Evolutionary conservation across 148 eudicot genomes (phyloP).

Genomic region (Dianthus caryophyllus): DNA sequence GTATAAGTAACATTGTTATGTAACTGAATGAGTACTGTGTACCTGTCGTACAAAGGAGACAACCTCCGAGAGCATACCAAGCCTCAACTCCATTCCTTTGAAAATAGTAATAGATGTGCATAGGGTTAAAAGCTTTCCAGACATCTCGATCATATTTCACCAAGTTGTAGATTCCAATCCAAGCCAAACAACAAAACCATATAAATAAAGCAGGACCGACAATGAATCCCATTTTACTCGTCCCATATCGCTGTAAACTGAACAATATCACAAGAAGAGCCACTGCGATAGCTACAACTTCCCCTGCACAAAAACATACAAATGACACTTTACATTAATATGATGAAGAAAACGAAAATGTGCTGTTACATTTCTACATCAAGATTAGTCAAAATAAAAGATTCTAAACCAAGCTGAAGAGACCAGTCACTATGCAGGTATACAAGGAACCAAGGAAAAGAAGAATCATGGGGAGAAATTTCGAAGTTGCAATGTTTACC

Average conservation of each 20-base stretch:
- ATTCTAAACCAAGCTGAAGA: constrained; percentile 1
- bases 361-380: background rate
- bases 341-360: no score
- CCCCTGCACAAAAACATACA: constrained; percentile 48
- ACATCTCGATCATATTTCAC: constrained; percentile 69
- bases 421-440: constrained; percentile 10
- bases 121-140: constrained; percentile 85
- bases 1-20: background rate
- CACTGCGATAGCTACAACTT: constrained; percentile 80
- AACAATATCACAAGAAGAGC: constrained; percentile 80
- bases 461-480: background rate
- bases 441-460: background rate
- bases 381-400: background rate
- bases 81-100: constrained; percentile 75
- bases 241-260: constrained; percentile 88
- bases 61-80: constrained; percentile 97
- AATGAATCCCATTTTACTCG: constrained; percentile 90
- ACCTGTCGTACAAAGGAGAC: constrained; percentile 95
- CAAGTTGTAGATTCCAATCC: constrained; percentile 87
- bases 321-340: constrained; percentile 6
- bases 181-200: constrained; percentile 94
- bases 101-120: constrained; percentile 84
- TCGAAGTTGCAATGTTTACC: constrained; percentile 38
- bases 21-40: constrained; percentile 11
- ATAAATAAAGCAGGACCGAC: constrained; percentile 93